Evolutionary conservation across 2,329 filamentous ascomycete genomes (phyloP), one percentile per base, ranked within the genome.

Genomic region (Chaetomium strumarium): DNA sequence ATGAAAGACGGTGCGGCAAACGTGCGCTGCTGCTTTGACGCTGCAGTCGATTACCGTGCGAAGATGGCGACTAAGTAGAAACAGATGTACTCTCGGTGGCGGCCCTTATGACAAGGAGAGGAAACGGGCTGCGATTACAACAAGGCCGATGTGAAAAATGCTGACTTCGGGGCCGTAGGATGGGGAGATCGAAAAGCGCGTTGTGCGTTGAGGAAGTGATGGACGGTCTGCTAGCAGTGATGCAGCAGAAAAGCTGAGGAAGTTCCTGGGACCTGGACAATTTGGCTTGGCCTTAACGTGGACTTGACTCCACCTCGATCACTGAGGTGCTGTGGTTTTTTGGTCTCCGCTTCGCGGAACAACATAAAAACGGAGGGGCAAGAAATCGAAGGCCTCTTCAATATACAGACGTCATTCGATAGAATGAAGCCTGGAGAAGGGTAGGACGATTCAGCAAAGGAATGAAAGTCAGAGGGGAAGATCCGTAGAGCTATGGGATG

Each of bases 341-440:
- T 12, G 33, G 7, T 10, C 33, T 12, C 11, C 33, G 17, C 17
- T 24, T 33, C 38, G 14, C 11, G 33, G 17, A 12, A 4, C 14
- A 13, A 10, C 10, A 34, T 10, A 46, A 7, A 7, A 39, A 40
- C 44, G 17, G 17, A 39, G 39, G 4, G 17, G 24, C 6, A 33
- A 43, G 45, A 53, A 47, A 52, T 24, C 49, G 45, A 57, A 51
- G 44, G 38, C 33, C 44, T 51, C 55, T 46, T 64, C 58, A 64
- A 64, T 65, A 61, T 59, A 65, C 62, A 63, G 62, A 58, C 60
- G 55, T 62, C 63, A 64, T 65, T 62, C 63, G 51, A 54, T 47
- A 49, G 50, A 51, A 54, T 52, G 56, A 57, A 55, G 57, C 59
- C 59, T 59, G 58, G 58, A 60, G 60, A 59, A 60, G 43, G 51